Percentiles rank a stretch among this genome's conserved stretches.
Conservation (phyloP, 192 early-diverging fungal genomes). For the Backusella westeae region DNA sequence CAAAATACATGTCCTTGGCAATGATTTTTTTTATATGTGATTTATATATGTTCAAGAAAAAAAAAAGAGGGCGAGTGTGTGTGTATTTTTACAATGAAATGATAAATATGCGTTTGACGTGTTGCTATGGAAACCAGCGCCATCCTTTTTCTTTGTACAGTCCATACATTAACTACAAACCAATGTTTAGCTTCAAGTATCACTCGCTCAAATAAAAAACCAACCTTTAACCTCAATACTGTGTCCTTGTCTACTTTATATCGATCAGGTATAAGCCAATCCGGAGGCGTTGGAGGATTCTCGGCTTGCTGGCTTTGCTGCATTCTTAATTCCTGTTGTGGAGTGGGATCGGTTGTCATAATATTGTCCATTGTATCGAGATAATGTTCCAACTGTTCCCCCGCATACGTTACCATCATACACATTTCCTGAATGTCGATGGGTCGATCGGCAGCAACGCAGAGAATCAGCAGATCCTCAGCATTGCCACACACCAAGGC, state of each 20-base stretch:
- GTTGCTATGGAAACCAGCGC: conserved; percentile 26
- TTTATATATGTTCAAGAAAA: background rate
- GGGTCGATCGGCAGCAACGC: conserved; percentile 21
- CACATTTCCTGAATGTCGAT: conserved; percentile 33
- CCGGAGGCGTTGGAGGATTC: conserved; percentile 12
- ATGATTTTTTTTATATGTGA: background rate
- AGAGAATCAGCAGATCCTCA: conserved; percentile 27
- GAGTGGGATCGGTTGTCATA: conserved; percentile 14
- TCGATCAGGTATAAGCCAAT: conserved; percentile 36
- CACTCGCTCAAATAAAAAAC: background rate
- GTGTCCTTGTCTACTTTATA: conserved; percentile 30
- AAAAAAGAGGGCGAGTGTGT: background rate
- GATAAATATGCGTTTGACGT: background rate
- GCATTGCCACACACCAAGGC: conserved; percentile 34
- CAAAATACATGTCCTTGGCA: background rate
- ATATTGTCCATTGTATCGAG: conserved; percentile 23
- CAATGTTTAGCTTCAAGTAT: too few species aligned
- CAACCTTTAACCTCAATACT: conserved; percentile 31
- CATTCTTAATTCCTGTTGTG: conserved; percentile 7
- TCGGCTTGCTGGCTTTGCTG: background rate
- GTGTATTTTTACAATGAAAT: background rate
- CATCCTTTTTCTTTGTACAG: conserved; percentile 29
- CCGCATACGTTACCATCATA: conserved; percentile 30
- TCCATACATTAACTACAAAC: conserved; percentile 20
- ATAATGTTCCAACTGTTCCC: conserved; percentile 31